phyloP scores from a whole-genome alignment of 2,329 filamentous ascomycete genomes.

The Exophiala xenobiotica region DNA sequence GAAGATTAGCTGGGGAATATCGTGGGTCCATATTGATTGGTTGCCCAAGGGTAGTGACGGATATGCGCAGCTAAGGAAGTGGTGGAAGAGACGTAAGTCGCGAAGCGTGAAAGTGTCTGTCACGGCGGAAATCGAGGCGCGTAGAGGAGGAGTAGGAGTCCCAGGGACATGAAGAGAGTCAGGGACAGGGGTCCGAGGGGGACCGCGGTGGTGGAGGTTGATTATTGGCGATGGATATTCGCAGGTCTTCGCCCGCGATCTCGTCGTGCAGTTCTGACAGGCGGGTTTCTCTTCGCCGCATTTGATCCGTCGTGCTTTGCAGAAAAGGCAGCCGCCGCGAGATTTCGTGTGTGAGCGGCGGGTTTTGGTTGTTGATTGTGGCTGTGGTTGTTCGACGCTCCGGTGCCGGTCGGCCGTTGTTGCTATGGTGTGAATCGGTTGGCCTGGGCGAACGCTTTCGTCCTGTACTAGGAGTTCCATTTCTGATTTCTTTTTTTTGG shows the following conservation, averaged over 20 bases:
- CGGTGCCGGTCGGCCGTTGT: background rate
- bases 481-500: too few relatives aligned
- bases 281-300: constrained; percentile 11
- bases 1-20: constrained; percentile 65
- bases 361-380: too few relatives aligned
- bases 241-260: too few relatives aligned
- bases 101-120: background rate
- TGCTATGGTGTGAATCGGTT: too few relatives aligned
- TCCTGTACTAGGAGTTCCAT: too few relatives aligned
- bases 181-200: background rate
- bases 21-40: constrained; percentile 63
- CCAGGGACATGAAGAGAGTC: background rate
- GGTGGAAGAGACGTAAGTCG: constrained; percentile 53
- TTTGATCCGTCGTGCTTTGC: constrained; percentile 13
- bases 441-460: too few relatives aligned
- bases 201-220: background rate
- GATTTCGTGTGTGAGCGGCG: constrained; percentile 19
- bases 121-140: too few relatives aligned
- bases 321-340: constrained; percentile 12
- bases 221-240: background rate
- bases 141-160: too few relatives aligned
- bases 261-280: constrained; percentile 5
- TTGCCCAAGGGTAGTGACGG: constrained; percentile 64
- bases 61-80: constrained; percentile 52
- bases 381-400: too few relatives aligned